Conservation (phyloP, 768 basidiomycete species). For the Gloeopeniophorella convolvens region DNA sequence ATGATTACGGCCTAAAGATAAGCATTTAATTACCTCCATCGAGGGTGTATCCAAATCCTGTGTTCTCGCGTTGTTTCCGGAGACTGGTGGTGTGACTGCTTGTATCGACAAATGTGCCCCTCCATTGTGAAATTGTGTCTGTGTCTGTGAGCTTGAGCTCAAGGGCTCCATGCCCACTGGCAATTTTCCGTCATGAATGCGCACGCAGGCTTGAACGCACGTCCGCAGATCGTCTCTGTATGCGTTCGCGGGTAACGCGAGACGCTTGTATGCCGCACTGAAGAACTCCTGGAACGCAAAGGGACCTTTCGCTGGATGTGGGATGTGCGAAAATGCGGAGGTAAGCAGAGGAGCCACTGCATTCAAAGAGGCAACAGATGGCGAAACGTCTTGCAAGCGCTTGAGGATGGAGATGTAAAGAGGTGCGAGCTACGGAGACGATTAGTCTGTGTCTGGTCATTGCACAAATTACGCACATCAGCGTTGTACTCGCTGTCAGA, state of each 20-base stretch:
- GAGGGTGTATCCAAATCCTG: neutral
- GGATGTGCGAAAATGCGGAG: slow-evolving; percentile 10
- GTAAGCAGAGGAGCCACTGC: slow-evolving; percentile 6
- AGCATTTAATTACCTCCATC: slow-evolving; percentile 9
- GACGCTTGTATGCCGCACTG: neutral
- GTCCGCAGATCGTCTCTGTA: slow-evolving; percentile 11
- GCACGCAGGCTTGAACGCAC: slow-evolving; percentile 11
- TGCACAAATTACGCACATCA: neutral
- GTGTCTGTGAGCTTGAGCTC: slow-evolving; percentile 3
- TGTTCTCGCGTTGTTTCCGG: neutral
- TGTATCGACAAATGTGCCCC: neutral
- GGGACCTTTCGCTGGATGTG: slow-evolving; percentile 9
- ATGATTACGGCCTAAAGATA: too few relatives aligned
- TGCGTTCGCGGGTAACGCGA: neutral
- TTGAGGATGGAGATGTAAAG: slow-evolving; percentile 5
- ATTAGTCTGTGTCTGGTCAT: neutral
- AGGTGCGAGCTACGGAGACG: slow-evolving; percentile 5
- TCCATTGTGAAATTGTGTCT: neutral
- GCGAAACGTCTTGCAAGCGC: slow-evolving; percentile 2
- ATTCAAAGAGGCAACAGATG: slow-evolving; percentile 1
- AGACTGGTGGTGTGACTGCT: neutral
- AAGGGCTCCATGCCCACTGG: slow-evolving; percentile 2
- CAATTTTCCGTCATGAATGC: slow-evolving; percentile 3
- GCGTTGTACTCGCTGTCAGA: slow-evolving; percentile 5
- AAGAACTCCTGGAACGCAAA: slow-evolving; percentile 9